Conservation (phyloP, 768 basidiomycete genomes). For the Candolleomyces eurysporus region DNA sequence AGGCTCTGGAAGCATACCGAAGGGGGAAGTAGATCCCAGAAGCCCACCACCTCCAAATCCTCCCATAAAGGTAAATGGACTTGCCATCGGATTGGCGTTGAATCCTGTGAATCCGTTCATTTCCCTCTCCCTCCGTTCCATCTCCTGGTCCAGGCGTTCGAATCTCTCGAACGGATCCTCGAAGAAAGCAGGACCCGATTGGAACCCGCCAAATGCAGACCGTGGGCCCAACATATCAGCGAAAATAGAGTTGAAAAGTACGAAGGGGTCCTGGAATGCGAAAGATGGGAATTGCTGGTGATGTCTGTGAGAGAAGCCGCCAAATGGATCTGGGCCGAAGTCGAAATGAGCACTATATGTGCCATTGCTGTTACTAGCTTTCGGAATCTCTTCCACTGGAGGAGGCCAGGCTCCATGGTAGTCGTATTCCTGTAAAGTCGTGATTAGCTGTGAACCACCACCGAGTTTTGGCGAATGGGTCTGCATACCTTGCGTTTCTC, state of each 20-base stretch:
- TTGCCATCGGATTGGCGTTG: background rate
- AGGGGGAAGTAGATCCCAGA: constrained; percentile 11
- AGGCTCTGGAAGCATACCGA: constrained; percentile 13
- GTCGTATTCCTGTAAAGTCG: constrained; percentile 57
- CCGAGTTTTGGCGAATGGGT: background rate
- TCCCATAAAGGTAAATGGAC: background rate
- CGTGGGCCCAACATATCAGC: constrained; percentile 32
- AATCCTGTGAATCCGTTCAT: background rate
- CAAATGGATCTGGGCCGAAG: constrained; percentile 41
- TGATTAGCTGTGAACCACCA: constrained; percentile 4
- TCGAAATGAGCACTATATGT: constrained; percentile 19
- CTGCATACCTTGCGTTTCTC: constrained; percentile 52
- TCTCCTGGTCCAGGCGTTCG: background rate
- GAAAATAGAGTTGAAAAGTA: constrained; percentile 72
- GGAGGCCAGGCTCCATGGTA: constrained; percentile 74
- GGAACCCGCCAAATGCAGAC: constrained; percentile 16
- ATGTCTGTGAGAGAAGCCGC: constrained; percentile 25
- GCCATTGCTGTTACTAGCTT: constrained; percentile 12
- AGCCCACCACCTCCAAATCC: background rate
- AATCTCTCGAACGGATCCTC: constrained; percentile 28
- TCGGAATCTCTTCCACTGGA: constrained; percentile 34
- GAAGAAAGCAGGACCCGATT: background rate
- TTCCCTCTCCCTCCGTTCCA: background rate
- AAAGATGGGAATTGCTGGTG: constrained; percentile 31
- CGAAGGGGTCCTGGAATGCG: constrained; percentile 72